Evolutionary conservation across 805 yeast species (phyloP), one percentile per base, ranked within the genome.

Genomic region (Kodamaea kaohsiungensis): DNA sequence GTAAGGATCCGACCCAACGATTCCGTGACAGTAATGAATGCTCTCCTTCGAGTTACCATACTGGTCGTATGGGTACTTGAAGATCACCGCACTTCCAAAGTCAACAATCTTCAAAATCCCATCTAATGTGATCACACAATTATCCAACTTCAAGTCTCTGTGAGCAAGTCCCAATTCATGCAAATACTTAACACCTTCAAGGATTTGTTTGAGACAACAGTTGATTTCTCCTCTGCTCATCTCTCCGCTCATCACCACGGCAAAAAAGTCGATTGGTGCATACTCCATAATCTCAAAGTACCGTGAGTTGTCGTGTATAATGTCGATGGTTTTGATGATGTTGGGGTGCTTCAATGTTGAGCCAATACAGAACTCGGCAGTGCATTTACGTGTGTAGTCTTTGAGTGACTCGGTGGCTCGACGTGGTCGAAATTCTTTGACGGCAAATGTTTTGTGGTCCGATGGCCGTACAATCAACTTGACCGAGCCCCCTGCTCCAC

Each of bases 201-300:
- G 73, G 43, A 89, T 78, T 70, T 89, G 96, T 66, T 85, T 87
- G 54, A 89, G 75, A 66, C 91, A 89, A 66, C 96, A 89, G 64
- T 88, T 88, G 59, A 88, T 87, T 67, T 89, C 96, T 52, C 85
- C 86, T 63, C 95, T 78, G 5, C 88, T 78, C 92, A 89, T 87
- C 62, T 84, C 80, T 19, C 91, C 92, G 3, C 91, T 85, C 96
- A 89, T 89, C 13, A 89, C 96, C 45, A 89, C 91, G 0, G 91
- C 91, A 66, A 89, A 89, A 68, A 89, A 88, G 72, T 89, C 96
- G 43, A 84, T 80, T 7, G 96, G 90, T 62, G 96, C 89, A 68
- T 86, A 93, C 72, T 95, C 99, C 98, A 95, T 91, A 52, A 95
- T 91, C 70, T 93, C 96, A 51, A 73, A 86, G 86, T 59, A 88